Conservation (phyloP, 495 filamentous ascomycete species). For the Oidiodendron maius region DNA sequence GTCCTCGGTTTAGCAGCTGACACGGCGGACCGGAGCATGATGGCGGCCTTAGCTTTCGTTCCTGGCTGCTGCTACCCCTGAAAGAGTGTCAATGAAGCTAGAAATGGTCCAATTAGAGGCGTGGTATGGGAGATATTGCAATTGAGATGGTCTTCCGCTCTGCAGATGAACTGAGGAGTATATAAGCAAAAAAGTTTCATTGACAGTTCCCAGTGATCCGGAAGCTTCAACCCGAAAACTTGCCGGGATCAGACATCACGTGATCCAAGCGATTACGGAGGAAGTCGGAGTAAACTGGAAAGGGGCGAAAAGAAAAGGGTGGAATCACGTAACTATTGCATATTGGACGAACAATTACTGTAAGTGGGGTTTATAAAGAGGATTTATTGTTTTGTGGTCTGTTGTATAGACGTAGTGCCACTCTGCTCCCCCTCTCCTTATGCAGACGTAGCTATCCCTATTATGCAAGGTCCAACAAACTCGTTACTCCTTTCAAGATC, state of each 20-base stretch:
- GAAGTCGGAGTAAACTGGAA: neutral
- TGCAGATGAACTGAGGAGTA: too few species aligned
- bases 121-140: neutral
- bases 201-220: neutral
- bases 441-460: too few species aligned
- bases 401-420: too few species aligned
- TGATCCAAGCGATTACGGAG: neutral
- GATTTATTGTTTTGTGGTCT: too few species aligned
- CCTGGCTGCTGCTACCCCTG: too few species aligned
- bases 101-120: conserved; percentile 2
- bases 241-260: neutral
- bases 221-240: neutral
- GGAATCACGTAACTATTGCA: too few species aligned
- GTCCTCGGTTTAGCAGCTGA: conserved; percentile 20
- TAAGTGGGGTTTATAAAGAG: too few species aligned
- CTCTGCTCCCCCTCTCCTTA: too few species aligned
- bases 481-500: too few species aligned
- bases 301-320: neutral
- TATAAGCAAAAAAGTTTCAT: neutral
- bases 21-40: conserved; percentile 22
- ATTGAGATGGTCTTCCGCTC: too few species aligned
- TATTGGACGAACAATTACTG: too few species aligned
- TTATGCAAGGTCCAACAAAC: too few species aligned
- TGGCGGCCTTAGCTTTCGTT: conserved; percentile 7
- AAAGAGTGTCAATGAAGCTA: neutral